A percentile compares a stretch with the other conserved stretches of the same genome.
Conservation (phyloP, 768 basidiomycete genomes). For the Suillus alpinus region DNA sequence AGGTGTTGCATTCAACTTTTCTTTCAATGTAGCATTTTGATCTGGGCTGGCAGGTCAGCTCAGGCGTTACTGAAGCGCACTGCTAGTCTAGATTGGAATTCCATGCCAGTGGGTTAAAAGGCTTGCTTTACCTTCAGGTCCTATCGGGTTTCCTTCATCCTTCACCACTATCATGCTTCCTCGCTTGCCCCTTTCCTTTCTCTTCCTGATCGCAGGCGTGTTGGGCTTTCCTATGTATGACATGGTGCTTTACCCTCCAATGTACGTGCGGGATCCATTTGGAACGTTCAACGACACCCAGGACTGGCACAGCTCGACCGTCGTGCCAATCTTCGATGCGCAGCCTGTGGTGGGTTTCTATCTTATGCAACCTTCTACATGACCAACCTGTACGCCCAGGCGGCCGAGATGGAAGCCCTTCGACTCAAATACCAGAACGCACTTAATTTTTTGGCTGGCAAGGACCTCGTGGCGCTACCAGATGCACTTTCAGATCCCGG, state of each 20-base stretch:
- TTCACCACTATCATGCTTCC: slow-evolving; percentile 12
- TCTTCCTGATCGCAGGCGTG: slow-evolving; percentile 7
- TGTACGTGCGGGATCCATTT: not conserved
- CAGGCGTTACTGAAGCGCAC: not conserved
- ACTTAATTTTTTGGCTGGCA: not conserved
- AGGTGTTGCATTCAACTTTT: not conserved
- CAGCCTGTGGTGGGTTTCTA: not conserved
- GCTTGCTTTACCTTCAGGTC: slow-evolving; percentile 16
- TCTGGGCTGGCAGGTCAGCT: not conserved
- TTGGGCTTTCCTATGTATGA: slow-evolving; percentile 14
- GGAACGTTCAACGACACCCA: not conserved
- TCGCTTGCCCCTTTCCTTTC: slow-evolving; percentile 1
- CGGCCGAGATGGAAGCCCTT: not conserved
- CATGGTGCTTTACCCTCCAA: not conserved
- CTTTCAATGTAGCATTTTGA: not conserved
- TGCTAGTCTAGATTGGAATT: not conserved
- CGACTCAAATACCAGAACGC: not conserved
- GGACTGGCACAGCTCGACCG: not conserved
- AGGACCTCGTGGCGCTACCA: not conserved
- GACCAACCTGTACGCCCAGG: not conserved
- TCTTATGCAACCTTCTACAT: not conserved
- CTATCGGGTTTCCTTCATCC: not conserved
- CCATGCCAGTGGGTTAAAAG: slow-evolving; percentile 5
- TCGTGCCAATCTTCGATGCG: not conserved
- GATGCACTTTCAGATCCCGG: not conserved